Evolutionary conservation across 2,329 filamentous ascomycete genomes (phyloP), one percentile per base, ranked within the genome.

Genomic region (Neonectria hederae): DNA sequence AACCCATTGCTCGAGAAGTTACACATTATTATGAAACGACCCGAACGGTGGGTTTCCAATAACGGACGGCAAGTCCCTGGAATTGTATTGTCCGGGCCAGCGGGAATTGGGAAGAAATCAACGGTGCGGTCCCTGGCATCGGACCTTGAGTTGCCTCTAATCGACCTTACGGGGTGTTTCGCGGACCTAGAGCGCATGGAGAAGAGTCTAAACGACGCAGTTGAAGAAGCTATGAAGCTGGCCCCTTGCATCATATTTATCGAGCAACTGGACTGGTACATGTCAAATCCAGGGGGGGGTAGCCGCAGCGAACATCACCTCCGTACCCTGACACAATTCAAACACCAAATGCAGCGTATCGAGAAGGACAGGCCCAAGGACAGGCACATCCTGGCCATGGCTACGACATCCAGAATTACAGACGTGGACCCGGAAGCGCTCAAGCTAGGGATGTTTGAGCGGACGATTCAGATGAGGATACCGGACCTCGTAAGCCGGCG

Each of bases 211-310:
- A 71, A 72, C 3, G 81, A 83, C 22, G 80, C 79, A 2, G 68
- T 82, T 1, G 94, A 98, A 13, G 92, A 96, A 74, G 96, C 96
- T 0, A 93, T 92, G 76, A 87, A 88, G 59, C 85, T 94, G 40
- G 94, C 95, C 0, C 96, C 96, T 0, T 97, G 93, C 73, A 84
- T 99, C 5, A 86, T 99, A 5, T 97, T 97, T 74, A 92, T 98
- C 62, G 94, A 97, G 70, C 91, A 97, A 71, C 92, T 98, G 56
- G 94, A 99, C 77, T 68, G 70, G 62, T 90, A 91, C 4, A 96
- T 98, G 72, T 92, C 94, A 0, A 97, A 97, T 77, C 69, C 73
- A 2, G 86, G 92, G 60, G 93, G 97, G 67, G 92, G 88, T 59
- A 89, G 91, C 1, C 92, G 96, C 73, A 90, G 91, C 73, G 93